Evolutionary conservation across 352 stramenopile genomes (phyloP).

Genomic region (Phytophthora fragariae): DNA sequence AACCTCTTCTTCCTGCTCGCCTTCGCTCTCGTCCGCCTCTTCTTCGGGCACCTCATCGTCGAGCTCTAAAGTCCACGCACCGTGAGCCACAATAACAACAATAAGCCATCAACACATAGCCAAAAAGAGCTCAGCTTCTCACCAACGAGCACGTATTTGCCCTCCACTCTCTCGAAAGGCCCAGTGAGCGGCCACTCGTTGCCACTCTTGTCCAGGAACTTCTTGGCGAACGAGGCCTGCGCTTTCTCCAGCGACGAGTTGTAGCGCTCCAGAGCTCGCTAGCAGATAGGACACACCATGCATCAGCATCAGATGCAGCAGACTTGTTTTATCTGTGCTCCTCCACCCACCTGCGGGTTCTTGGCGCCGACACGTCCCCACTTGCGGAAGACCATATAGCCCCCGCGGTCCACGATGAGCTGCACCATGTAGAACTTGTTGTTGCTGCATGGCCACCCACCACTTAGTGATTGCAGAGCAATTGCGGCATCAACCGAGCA

Average conservation of each 20-base stretch:
- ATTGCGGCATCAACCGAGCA: neutral
- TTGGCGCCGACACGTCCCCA: conserved; percentile 76
- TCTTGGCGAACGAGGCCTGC: conserved; percentile 61
- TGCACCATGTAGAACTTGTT: conserved; percentile 87
- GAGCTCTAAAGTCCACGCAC: conserved; percentile 20
- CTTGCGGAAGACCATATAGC: conserved; percentile 59
- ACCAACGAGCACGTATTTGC: conserved; percentile 81
- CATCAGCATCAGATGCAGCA: too few species aligned
- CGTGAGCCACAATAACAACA: neutral
- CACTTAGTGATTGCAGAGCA: neutral
- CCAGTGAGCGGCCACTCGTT: conserved; percentile 68
- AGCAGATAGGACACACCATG: neutral
- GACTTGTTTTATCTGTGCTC: too few species aligned
- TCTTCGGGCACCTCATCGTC: conserved; percentile 54
- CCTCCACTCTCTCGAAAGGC: conserved; percentile 51
- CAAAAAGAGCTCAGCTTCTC: conserved; percentile 2
- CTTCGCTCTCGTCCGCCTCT: conserved; percentile 45
- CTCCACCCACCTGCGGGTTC: conserved; percentile 54
- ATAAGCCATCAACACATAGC: neutral
- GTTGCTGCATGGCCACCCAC: conserved; percentile 37
- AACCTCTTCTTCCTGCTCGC: conserved; percentile 44
- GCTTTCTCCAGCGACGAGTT: conserved; percentile 60
- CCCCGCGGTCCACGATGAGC: conserved; percentile 37
- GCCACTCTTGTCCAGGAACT: conserved; percentile 69
- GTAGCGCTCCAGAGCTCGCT: conserved; percentile 48